These are phyloP conservation scores for Fagopyrum esculentum DNA, from an alignment of 148 eudicot genomes.

Conservation along the genomic window DNA sequence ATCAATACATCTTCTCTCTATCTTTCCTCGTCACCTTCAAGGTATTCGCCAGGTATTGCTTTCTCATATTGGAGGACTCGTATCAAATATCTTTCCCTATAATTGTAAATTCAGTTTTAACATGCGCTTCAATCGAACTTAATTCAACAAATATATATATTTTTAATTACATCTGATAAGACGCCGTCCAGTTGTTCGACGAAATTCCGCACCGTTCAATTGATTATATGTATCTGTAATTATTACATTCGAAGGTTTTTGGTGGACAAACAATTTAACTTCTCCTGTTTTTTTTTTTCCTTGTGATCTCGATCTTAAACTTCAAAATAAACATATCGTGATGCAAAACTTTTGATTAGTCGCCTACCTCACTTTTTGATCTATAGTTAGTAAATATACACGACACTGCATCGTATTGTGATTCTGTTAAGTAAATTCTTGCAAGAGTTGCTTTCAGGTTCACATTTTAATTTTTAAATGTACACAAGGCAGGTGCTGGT, in stretches of 20 bases:
- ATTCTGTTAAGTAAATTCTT: too few relatives aligned
- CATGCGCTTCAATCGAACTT: background rate
- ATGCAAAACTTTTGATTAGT: background rate
- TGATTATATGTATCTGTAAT: background rate
- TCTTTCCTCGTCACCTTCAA: conserved; percentile 3
- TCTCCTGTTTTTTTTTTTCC: too few relatives aligned
- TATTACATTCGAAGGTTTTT: background rate
- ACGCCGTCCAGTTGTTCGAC: background rate
- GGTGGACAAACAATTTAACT: background rate
- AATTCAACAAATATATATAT: background rate
- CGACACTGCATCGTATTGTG: background rate
- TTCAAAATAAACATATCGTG: too few relatives aligned
- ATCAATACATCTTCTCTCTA: background rate
- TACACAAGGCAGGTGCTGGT: conserved; percentile 33
- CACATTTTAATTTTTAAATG: conserved; percentile 8
- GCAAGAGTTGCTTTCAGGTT: background rate
- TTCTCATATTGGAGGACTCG: background rate
- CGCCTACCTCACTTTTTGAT: background rate
- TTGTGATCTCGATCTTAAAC: too few relatives aligned
- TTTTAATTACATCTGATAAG: background rate
- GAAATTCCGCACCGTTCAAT: background rate
- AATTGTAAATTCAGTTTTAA: background rate
- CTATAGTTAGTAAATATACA: background rate
- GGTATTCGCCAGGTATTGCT: conserved; percentile 6
- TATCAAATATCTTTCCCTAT: background rate